Evolutionary conservation across 2,329 filamentous ascomycete species (phyloP).

Genomic region (Claviceps quebecensis): DNA sequence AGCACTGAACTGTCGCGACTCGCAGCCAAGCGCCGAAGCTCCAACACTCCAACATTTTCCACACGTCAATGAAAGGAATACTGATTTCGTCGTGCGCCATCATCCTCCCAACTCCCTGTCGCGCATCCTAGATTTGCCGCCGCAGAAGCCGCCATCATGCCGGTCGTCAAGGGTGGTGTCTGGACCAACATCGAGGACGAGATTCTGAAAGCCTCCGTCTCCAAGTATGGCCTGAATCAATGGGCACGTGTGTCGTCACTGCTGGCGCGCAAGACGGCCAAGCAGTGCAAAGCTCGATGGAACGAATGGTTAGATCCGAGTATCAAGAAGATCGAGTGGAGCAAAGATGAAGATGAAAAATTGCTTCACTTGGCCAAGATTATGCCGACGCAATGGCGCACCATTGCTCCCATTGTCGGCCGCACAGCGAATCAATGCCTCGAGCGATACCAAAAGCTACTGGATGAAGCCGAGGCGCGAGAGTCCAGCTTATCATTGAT

Average conservation of each 20-base stretch:
- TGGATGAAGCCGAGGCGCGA: slow-evolving; percentile 87
- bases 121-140: background rate
- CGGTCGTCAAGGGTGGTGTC: slow-evolving; percentile 60
- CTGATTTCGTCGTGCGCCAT: background rate
- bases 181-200: slow-evolving; percentile 80
- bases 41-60: slow-evolving; percentile 1
- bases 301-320: slow-evolving; percentile 95
- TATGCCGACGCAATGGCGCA: slow-evolving; percentile 98
- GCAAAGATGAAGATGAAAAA: slow-evolving; percentile 96
- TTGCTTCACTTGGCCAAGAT: slow-evolving; percentile 91
- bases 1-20: background rate
- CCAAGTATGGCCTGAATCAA: slow-evolving; percentile 90
- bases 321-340: slow-evolving; percentile 99
- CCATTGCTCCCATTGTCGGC: slow-evolving; percentile 91
- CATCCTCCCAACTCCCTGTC: background rate
- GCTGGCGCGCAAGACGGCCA: slow-evolving; percentile 90
- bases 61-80: background rate
- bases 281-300: slow-evolving; percentile 99
- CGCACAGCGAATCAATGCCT: slow-evolving; percentile 94
- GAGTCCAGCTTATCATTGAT: slow-evolving; percentile 74
- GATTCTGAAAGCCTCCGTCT: slow-evolving; percentile 89
- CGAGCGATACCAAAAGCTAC: slow-evolving; percentile 88
- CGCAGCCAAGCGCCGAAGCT: background rate
- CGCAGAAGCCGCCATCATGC: slow-evolving; percentile 33
- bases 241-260: slow-evolving; percentile 98